Base-by-base conservation (phyloP, 2,329 filamentous ascomycete genomes). In the Teratosphaeria pseudoeucalypti region DNA sequence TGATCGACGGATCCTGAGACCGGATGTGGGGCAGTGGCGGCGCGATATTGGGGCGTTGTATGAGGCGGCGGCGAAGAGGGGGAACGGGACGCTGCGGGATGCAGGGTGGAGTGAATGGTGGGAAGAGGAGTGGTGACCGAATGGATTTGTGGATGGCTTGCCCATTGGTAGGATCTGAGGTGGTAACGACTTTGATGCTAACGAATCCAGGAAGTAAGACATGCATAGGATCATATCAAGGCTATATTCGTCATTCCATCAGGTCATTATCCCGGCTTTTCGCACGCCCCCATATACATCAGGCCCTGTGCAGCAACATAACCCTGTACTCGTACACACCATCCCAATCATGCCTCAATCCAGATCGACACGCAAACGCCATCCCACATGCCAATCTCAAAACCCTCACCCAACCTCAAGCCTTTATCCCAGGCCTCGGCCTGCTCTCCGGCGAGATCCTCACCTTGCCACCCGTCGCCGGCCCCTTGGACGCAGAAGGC, bases 1-100 rank as follows among this genome's bases (percentile, higher is more conserved):
- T 55, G 86, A 89, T 69, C 81, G 86, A 1, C 76, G 85, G 0
- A 60, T 86, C 0, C 69, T 85, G 37, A 76, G 86, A 0, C 79
- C 82, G 4, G 75, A 88, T 60, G 72, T 76, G 49, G 70, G 73
- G 9, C 80, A 83, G 72, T 87, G 85, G 85, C 78, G 75, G 66
- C 68, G 66, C 0, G 84, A 86, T 67, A 85, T 87, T 54, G 71
- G 79, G 63, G 78, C 75, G 2, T 67, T 88, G 16, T 87, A 86
- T 65, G 53, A 32, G 27, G 53, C 53, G 12, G 52, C 52, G 26
- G 53, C 53, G 7, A 19, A 14, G 14, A 26, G 52, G 23, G 16
- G 6, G 29, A 53, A 53, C 16, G 37, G 37, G 37, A 43, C 37
- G 37, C 6, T n/a, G 37, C 5, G 11, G 37, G 37, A n/a, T 14